Base-by-base conservation (phyloP, 176 grass and related monocot genomes). In the Raddia distichophylla region DNA sequence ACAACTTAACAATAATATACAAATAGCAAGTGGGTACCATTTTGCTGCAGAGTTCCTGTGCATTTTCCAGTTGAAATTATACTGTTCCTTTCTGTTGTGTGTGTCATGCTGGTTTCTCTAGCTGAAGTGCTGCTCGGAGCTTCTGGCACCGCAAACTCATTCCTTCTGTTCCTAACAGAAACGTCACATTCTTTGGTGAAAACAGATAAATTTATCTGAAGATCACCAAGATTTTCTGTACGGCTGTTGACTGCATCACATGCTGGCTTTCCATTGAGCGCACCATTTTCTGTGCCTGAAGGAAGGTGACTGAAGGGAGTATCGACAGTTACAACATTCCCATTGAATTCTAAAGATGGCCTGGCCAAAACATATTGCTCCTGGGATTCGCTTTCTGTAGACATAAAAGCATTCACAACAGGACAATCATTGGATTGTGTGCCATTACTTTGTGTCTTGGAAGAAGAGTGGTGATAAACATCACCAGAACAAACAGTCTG, bases 331-430 rank as follows among this genome's bases (percentile, higher is more conserved):
- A 47, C 46, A 73, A 55, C 42, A 81, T 48, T 49, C 61, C 75
- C 70, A 32, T 88, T 50, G 17, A 78, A 34, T 76, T 86, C 57
- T 61, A 82, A 45, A 78, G 63, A 52, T 58, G 74, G 20, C 35
- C 83, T 76, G 11, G 64, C 16, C 55, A 49, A 69, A 69, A 86
- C 82, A 89, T 72, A 56, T 56, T 66, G 87, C 59, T 77, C 64
- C 49, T 71, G 87, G 46, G 70, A 43, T 43, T 76, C 22, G 0
- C 76, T 89, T 50, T 85, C 82, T 63, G 32, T 40, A 71, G 64
- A 71, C 71, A 65, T 33, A 58, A 55, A 60, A 15, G 46, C 17
- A 63, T 49, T 43, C 60, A 13, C 67, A 79, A 61, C 53, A 88
- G 67, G 20, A 60, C 37, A 67, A 67, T 15, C 52, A 69, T 67